These are phyloP conservation scores for Coemansia sp. DNA, from an alignment of 192 early-diverging fungal species.

Conservation along the genomic window DNA sequence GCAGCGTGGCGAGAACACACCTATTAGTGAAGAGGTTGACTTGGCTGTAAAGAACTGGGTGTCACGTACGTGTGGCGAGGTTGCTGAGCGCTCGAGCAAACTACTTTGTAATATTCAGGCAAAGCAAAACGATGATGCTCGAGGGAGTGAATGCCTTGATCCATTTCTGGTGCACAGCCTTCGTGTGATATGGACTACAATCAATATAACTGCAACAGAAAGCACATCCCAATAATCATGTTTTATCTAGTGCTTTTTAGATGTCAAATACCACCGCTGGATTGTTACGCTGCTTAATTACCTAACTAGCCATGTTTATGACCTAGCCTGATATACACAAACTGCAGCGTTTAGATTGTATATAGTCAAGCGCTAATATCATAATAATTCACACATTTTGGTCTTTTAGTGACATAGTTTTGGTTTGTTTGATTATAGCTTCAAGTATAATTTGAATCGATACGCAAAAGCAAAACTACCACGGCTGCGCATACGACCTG, in stretches of 20 bases:
- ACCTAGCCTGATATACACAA: too few species aligned
- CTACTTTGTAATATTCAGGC: not conserved
- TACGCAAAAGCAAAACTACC: slow-evolving; percentile 12
- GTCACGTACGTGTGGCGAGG: not conserved
- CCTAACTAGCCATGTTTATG: too few species aligned
- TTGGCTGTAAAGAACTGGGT: slow-evolving; percentile 1
- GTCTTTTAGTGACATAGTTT: too few species aligned
- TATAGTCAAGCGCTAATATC: not conserved
- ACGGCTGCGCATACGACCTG: slow-evolving; percentile 32
- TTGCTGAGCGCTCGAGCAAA: not conserved
- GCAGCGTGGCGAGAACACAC: not conserved
- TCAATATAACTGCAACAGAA: not conserved
- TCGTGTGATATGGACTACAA: not conserved
- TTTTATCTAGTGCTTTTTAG: too few species aligned
- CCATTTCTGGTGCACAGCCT: slow-evolving; percentile 3
- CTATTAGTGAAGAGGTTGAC: not conserved
- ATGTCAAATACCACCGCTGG: slow-evolving; percentile 5
- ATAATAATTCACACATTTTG: too few species aligned
- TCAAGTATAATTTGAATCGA: too few species aligned
- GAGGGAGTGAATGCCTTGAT: not conserved
- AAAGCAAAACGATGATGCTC: too few species aligned
- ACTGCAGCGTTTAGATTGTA: too few species aligned
- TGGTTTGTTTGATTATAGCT: too few species aligned
- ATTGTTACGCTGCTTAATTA: too few species aligned
- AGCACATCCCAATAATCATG: too few species aligned